Evolutionary conservation across 345 rosid species (phyloP), one percentile per base, ranked within the genome.

Genomic region (Jatropha curcas): DNA sequence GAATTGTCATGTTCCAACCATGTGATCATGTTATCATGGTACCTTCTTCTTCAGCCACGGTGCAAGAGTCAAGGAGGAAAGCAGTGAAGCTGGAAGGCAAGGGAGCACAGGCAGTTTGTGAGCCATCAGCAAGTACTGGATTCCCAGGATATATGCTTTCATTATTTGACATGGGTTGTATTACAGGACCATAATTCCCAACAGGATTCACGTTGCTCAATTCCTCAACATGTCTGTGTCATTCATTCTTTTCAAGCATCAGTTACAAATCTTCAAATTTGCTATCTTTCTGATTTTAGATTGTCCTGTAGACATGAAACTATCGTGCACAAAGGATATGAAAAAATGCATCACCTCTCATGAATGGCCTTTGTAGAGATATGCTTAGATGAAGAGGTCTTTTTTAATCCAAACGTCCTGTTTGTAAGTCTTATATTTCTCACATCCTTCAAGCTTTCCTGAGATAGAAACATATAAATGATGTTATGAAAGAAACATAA

Each of bases 81-180:
- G 67, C 57, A 20, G 67, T 45, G 52, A 57, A 71, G 71, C 61
- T 58, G 31, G 56, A 24, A 50, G 80, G 75, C 56, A 58, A 41
- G 28, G 75, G 7, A 31, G 48, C 24, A 30, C 9, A n/a, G 5
- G 56, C 9, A 10, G 59, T 20, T 63, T 61, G 65, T 30, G 63
- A 55, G 58, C 24, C 35, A 62, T 62, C 33, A 60, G 45, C 60
- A 24, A 5, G 27, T 10, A 35, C 63, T n/a, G 25, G 22, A 22
- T 17, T 39, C 61, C n/a, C n/a, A n/a, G n/a, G n/a, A n/a, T n/a
- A n/a, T 22, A 53, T 53, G 24, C 22, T 34, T 43, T 31, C 69
- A 48, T 60, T 2, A 37, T 20, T 33, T 55, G 43, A 31, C 25
- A 24, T 4, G 28, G 17, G 33, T 46, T 63, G 56, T 45, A 27